Percentiles rank a stretch among this genome's conserved stretches.
phyloP scores from a whole-genome alignment of 2,329 filamentous ascomycete genomes.

The Leptographium radiaticola region DNA sequence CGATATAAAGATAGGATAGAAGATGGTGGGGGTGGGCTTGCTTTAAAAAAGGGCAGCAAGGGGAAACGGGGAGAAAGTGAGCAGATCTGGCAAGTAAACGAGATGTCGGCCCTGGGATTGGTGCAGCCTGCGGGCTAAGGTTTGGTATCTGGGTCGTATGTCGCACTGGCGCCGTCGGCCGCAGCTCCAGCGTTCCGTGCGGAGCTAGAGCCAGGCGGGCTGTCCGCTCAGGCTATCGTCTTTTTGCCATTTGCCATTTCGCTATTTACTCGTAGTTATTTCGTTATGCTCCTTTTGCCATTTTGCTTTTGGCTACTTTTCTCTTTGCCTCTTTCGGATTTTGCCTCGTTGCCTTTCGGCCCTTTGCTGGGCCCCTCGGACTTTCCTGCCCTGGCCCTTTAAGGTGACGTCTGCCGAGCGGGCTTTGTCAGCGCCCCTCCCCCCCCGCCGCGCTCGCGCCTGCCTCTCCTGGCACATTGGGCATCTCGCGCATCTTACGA shows the following conservation, averaged over 20 bases:
- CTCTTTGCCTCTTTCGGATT: background rate
- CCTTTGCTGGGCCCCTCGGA: too few species aligned
- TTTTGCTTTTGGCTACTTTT: too few species aligned
- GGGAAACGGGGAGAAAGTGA: background rate
- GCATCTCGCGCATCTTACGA: background rate
- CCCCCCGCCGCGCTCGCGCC: too few species aligned
- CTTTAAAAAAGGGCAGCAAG: background rate
- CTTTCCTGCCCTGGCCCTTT: too few species aligned
- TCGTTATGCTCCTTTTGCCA: too few species aligned
- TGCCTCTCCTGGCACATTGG: background rate
- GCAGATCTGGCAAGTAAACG: constrained; percentile 2
- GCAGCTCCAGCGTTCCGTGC: background rate
- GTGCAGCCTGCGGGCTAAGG: background rate
- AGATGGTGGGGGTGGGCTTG: constrained; percentile 3
- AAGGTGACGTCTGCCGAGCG: too few species aligned
- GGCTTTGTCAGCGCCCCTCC: background rate
- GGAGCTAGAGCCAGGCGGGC: background rate
- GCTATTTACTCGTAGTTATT: too few species aligned
- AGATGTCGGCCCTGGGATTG: background rate
- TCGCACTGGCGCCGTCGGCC: background rate
- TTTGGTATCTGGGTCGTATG: background rate
- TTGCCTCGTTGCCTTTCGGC: background rate
- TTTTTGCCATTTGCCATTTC: too few species aligned
- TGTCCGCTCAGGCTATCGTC: too few species aligned
- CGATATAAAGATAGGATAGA: constrained; percentile 7